phyloP scores from a whole-genome alignment of 2,329 filamentous ascomycete species.

The Cordyceps javanica region DNA sequence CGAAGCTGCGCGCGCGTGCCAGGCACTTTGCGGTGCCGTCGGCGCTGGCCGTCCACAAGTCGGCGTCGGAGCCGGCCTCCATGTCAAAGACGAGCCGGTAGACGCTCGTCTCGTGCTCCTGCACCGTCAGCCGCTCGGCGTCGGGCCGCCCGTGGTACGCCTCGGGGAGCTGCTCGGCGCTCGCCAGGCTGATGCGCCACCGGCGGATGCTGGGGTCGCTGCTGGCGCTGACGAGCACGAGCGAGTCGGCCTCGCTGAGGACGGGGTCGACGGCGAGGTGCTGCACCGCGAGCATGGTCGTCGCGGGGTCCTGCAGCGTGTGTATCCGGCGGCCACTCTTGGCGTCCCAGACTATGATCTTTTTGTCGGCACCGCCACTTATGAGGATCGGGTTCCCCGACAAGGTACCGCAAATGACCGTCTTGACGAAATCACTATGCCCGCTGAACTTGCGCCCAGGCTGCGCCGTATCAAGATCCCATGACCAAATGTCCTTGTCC shows the following conservation, averaged over 20 bases:
- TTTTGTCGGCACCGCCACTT: constrained; percentile 71
- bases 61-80: constrained; percentile 53
- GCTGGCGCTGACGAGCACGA: constrained; percentile 70
- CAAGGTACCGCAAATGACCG: constrained; percentile 58
- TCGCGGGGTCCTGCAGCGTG: constrained; percentile 67
- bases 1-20: constrained; percentile 61
- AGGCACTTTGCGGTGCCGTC: constrained; percentile 85
- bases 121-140: constrained; percentile 47
- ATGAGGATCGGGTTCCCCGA: constrained; percentile 58
- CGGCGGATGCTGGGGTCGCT: constrained; percentile 73
- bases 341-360: constrained; percentile 79
- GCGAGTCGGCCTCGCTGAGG: constrained; percentile 40
- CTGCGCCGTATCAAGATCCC: constrained; percentile 56
- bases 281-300: constrained; percentile 71
- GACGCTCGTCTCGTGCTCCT: constrained; percentile 85
- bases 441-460: constrained; percentile 60
- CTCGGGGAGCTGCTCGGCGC: constrained; percentile 49
- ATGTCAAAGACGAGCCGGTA: constrained; percentile 71
- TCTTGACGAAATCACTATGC: constrained; percentile 89
- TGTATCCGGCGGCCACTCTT: constrained; percentile 62
- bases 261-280: constrained; percentile 69
- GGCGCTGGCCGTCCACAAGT: constrained; percentile 89
- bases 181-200: constrained; percentile 57
- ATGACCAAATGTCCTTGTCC: constrained; percentile 90
- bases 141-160: constrained; percentile 34